Percentiles rank a stretch among this genome's conserved stretches.
Conservation (phyloP, 192 early-diverging fungal genomes). For the Backusella macrospora region DNA sequence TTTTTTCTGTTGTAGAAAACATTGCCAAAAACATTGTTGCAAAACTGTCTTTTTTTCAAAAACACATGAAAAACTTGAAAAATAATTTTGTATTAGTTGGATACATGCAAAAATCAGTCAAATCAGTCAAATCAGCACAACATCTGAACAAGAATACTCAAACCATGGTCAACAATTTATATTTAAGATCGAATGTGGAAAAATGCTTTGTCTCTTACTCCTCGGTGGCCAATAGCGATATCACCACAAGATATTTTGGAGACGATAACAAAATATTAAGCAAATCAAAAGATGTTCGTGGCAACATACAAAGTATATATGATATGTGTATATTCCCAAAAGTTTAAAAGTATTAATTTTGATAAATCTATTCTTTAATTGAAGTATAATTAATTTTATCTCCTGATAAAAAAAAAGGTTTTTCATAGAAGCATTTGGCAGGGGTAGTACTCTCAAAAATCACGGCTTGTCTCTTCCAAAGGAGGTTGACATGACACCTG, state of each 20-base stretch:
- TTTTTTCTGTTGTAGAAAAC: conserved; percentile 17
- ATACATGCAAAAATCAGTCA: conserved; percentile 3
- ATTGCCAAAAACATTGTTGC: conserved; percentile 2
- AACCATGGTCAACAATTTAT: neutral
- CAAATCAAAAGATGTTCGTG: too few relatives aligned
- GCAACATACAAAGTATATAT: too few relatives aligned
- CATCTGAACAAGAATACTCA: conserved; percentile 1
- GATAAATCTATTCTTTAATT: too few relatives aligned
- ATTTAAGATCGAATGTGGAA: conserved; percentile 9
- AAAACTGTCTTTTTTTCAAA: neutral
- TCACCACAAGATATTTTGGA: neutral
- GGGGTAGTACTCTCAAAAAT: too few relatives aligned
- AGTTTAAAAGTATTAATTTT: too few relatives aligned
- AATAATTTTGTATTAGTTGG: conserved; percentile 12
- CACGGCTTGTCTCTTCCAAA: too few relatives aligned
- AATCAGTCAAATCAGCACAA: conserved; percentile 1
- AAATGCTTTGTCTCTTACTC: conserved; percentile 4
- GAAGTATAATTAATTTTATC: too few relatives aligned
- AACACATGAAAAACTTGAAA: conserved; percentile 11
- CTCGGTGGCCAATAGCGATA: neutral
- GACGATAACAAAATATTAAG: too few relatives aligned
- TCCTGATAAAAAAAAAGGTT: too few relatives aligned
- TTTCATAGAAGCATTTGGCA: too few relatives aligned
- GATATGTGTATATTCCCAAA: too few relatives aligned
- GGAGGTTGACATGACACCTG: too few relatives aligned